Evolutionary conservation across 2,329 filamentous ascomycete species (phyloP).

Genomic region (Fusarium mangiferae): DNA sequence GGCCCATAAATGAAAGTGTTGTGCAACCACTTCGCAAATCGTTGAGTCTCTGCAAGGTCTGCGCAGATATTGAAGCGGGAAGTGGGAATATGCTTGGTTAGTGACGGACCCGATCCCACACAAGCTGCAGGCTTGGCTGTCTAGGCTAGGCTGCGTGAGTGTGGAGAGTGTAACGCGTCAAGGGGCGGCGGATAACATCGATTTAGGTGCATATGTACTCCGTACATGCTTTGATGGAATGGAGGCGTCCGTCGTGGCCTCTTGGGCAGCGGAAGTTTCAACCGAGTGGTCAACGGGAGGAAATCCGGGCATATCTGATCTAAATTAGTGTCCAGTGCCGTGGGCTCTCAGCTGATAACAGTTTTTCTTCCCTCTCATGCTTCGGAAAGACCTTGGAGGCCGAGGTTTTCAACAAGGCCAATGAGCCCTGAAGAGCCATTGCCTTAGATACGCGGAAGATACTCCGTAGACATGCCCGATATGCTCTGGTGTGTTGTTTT

Average conservation of each 20-base stretch:
- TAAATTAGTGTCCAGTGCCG: background rate
- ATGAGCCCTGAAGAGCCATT: conserved; percentile 6
- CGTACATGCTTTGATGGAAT: conserved; percentile 28
- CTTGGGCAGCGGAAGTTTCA: conserved; percentile 25
- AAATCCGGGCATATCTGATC: conserved; percentile 2
- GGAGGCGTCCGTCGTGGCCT: conserved; percentile 13
- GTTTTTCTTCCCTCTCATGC: background rate
- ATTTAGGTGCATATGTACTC: background rate
- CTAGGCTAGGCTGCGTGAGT: conserved; percentile 13
- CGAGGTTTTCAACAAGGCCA: background rate
- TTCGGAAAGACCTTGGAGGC: background rate
- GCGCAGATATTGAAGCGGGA: conserved; percentile 28
- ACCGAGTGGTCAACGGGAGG: conserved; percentile 23
- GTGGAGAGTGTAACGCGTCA: conserved; percentile 40
- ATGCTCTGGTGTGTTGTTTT: conserved; percentile 8
- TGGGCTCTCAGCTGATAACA: background rate
- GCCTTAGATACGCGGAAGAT: background rate
- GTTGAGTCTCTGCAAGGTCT: conserved; percentile 11
- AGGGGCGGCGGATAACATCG: conserved; percentile 16
- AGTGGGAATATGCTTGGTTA: conserved; percentile 29
- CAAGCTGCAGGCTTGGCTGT: conserved; percentile 23
- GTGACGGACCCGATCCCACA: conserved; percentile 11
- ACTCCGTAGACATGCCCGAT: background rate
- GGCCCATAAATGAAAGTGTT: conserved; percentile 19
- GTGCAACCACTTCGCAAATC: conserved; percentile 24